A percentile compares a stretch with the other conserved stretches of the same genome.
Evolutionary conservation across 2,329 filamentous ascomycete genomes (phyloP).

Genomic region (Alternaria sp.): DNA sequence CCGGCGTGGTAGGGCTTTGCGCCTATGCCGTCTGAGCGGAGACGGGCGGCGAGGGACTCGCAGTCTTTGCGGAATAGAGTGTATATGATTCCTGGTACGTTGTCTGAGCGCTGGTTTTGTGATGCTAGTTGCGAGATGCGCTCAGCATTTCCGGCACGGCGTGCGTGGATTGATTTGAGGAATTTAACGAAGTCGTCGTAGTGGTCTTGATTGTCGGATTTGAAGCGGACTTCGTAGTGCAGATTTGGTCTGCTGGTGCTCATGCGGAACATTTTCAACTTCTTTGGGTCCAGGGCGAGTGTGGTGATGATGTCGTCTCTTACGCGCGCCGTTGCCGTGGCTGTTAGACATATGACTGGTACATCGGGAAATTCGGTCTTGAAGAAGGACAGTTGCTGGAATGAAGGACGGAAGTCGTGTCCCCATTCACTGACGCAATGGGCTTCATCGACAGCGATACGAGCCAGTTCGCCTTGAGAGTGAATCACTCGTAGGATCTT

Average conservation of each 20-base stretch:
- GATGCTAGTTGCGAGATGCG: constrained; percentile 67
- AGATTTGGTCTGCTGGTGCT: constrained; percentile 85
- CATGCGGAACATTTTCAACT: constrained; percentile 79
- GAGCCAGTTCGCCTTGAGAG: constrained; percentile 81
- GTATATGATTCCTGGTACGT: constrained; percentile 81
- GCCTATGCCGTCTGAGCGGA: constrained; percentile 73
- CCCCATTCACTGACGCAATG: constrained; percentile 99
- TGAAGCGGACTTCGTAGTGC: constrained; percentile 89
- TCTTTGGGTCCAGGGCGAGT: constrained; percentile 70
- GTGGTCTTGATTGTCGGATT: constrained; percentile 76
- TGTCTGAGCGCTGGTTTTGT: constrained; percentile 63
- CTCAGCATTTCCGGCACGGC: constrained; percentile 66
- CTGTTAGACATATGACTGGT: constrained; percentile 90
- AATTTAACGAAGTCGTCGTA: constrained; percentile 78
- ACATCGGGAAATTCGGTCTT: constrained; percentile 81
- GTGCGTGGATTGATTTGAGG: constrained; percentile 75
- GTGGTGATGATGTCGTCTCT: constrained; percentile 82
- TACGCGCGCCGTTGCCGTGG: constrained; percentile 84
- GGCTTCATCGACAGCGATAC: constrained; percentile 91
- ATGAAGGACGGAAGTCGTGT: constrained; percentile 94
- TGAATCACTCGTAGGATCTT: constrained; percentile 76
- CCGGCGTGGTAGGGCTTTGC: constrained; percentile 78
- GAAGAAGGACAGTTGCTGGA: constrained; percentile 88
- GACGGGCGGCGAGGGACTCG: constrained; percentile 71
- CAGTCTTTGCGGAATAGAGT: constrained; percentile 78